A percentile compares a stretch with the other conserved stretches of the same genome.
phyloP scores from a whole-genome alignment of 2,329 filamentous ascomycete species.

The Fusarium multiceps region DNA sequence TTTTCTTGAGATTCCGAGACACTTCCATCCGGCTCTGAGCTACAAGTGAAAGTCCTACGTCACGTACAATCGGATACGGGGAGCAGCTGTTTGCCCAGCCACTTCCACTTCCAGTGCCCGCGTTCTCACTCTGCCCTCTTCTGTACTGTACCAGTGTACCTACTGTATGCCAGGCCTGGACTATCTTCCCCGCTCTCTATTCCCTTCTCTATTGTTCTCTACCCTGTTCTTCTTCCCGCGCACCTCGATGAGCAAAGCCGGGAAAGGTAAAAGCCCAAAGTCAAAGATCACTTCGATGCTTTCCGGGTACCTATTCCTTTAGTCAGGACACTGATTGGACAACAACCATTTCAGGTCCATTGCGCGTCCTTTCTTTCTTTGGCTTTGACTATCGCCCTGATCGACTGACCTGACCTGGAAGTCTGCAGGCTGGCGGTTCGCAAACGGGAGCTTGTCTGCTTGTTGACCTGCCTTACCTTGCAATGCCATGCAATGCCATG shows the following conservation, averaged over 20 bases:
- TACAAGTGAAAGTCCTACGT: conserved; percentile 33
- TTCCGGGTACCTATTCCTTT: conserved; percentile 15
- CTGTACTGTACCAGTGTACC: neutral
- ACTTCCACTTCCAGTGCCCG: conserved; percentile 19
- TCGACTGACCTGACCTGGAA: conserved; percentile 24
- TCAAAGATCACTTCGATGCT: conserved; percentile 19
- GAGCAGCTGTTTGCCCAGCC: conserved; percentile 34
- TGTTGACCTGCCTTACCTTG: neutral
- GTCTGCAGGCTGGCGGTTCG: conserved; percentile 19
- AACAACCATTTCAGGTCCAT: conserved; percentile 13
- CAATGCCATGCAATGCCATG: conserved; percentile 16
- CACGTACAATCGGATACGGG: conserved; percentile 14
- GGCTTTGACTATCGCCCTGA: conserved; percentile 21
- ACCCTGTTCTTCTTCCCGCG: neutral
- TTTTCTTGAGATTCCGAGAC: conserved; percentile 19
- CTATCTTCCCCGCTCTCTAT: conserved; percentile 9
- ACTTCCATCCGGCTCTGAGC: neutral
- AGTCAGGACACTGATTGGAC: conserved; percentile 20
- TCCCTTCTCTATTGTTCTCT: neutral
- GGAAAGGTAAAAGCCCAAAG: conserved; percentile 29
- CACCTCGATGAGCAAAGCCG: conserved; percentile 15
- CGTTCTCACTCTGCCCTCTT: conserved; percentile 9
- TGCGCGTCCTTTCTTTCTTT: conserved; percentile 27
- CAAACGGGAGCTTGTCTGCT: conserved; percentile 24
- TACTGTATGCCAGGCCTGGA: neutral